Percentiles rank a stretch among this genome's conserved stretches.
These are phyloP conservation scores for Fusarium verrucosum DNA, from an alignment of 2,329 filamentous ascomycete species.

Conservation along the genomic window DNA sequence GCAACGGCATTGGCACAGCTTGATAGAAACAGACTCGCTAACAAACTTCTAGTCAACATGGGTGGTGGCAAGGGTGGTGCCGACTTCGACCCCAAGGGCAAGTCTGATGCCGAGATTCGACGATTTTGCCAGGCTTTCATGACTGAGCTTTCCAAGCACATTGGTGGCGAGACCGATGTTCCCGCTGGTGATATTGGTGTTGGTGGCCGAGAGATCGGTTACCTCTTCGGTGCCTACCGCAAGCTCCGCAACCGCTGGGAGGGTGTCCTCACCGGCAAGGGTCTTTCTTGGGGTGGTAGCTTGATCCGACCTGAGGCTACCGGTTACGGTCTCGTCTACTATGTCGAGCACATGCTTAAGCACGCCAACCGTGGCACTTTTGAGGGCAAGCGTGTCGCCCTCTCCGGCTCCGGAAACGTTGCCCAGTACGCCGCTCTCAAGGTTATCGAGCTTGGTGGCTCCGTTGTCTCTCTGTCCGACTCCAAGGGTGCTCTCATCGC, in stretches of 20 bases:
- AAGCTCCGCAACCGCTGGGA: conserved; percentile 90
- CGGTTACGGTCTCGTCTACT: conserved; percentile 96
- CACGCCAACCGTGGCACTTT: conserved; percentile 88
- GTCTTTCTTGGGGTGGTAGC: conserved; percentile 88
- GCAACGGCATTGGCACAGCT: not conserved
- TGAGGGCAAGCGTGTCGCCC: conserved; percentile 89
- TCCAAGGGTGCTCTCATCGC: conserved; percentile 86
- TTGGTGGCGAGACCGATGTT: conserved; percentile 94
- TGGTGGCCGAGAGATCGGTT: conserved; percentile 90
- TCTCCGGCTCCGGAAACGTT: conserved; percentile 97
- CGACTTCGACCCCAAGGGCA: conserved; percentile 99
- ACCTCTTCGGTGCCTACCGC: conserved; percentile 94
- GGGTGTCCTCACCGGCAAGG: conserved; percentile 96
- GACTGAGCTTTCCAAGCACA: conserved; percentile 94
- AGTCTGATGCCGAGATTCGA: conserved; percentile 96
- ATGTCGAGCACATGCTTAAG: conserved; percentile 94
- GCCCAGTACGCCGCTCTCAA: conserved; percentile 98
- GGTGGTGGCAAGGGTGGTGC: conserved; percentile 97
- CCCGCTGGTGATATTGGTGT: conserved; percentile 98
- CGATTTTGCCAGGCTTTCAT: conserved; percentile 97
- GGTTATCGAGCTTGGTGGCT: conserved; percentile 93
- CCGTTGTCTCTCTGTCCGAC: conserved; percentile 92
- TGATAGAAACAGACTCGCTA: conserved; percentile 17
- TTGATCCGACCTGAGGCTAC: conserved; percentile 97
- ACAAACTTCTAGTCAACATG: conserved; percentile 65